Evolutionary conservation across 2,329 filamentous ascomycete genomes (phyloP).

Genomic region (Claviceps humidiphila): DNA sequence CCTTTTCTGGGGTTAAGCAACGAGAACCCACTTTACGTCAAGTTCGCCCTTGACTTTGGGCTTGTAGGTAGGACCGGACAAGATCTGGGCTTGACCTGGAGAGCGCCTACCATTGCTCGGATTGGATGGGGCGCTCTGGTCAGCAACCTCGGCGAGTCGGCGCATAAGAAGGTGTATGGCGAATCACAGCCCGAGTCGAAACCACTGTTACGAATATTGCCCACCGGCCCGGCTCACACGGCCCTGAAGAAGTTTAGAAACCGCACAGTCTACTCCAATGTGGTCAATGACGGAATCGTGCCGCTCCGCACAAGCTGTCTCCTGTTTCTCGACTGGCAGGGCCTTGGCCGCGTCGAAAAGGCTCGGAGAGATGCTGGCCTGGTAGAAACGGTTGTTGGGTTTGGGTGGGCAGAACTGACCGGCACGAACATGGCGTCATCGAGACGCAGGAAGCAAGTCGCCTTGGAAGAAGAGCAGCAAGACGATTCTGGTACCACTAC

Average conservation of each 20-base stretch:
- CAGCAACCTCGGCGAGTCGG: conserved; percentile 60
- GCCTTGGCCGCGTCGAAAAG: conserved; percentile 85
- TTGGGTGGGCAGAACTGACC: conserved; percentile 89
- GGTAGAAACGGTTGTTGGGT: conserved; percentile 83
- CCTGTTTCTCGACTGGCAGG: conserved; percentile 95
- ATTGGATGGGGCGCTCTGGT: conserved; percentile 85
- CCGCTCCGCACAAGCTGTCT: conserved; percentile 88
- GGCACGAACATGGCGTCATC: conserved; percentile 44
- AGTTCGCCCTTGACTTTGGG: conserved; percentile 91
- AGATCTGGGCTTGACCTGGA: conserved; percentile 89
- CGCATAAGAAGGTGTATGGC: conserved; percentile 44
- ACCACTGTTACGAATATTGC: conserved; percentile 74
- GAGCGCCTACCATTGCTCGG: conserved; percentile 69
- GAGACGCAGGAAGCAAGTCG: conserved; percentile 30
- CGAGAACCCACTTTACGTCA: conserved; percentile 94
- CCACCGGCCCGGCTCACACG: conserved; percentile 79
- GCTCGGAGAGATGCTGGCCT: conserved; percentile 82
- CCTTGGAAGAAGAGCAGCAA: conserved; percentile 17
- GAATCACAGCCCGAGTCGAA: conserved; percentile 67
- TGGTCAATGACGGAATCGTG: conserved; percentile 95
- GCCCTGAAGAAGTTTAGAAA: conserved; percentile 82
- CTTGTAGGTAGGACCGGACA: conserved; percentile 92
- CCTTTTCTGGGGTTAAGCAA: conserved; percentile 89
- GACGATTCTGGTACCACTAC: conserved; percentile 21
- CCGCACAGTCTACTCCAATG: conserved; percentile 87